Evolutionary conservation across 2,329 filamentous ascomycete genomes (phyloP), one percentile per base, ranked within the genome.

Genomic region (Penicillium olsonii): DNA sequence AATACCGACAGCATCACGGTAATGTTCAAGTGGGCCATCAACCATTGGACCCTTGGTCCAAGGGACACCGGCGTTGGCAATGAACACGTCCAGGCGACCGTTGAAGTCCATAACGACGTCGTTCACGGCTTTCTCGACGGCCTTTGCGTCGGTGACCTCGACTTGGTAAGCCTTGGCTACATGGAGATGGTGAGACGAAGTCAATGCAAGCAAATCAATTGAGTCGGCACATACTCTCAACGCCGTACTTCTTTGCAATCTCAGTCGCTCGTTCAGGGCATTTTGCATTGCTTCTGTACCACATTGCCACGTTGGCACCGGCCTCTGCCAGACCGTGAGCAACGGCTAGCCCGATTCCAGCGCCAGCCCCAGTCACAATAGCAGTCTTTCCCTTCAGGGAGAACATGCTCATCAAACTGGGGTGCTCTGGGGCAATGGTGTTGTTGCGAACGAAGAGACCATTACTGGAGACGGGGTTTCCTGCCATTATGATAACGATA

Each of bases 41-140:
- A 89, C 76, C 65, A 87, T 83, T 8, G 84, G 67, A 0, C 86
- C 85, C 51, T 88, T 78, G 2, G 80, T 84, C 87, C 87, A 92
- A 0, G 84, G 79, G 45, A 91, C 84, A 43, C 88, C 88, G 12
- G 85, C 85, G 66, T 94, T 92, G 59, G 88, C 88, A 37, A 92
- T 82, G 61, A 92, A 90, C 57, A 90, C 77, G 62, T 92, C 88
- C 8, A 92, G 80, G 5, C 87, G 82, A 51, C 85, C 85, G 64
- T 87, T 84, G 72, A 92, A 87, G 14, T 92, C 87, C 51, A 75
- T 67, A 45, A 77, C 72, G 39, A 71, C 71, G 19, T 66, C 56
- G 45, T 74, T 69, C 22, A 78, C 65, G 37, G 70, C 66, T 41
- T 71, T 56, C 54, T 75, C 68, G 17, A 77, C 72, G 19, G 68